Percentiles rank a stretch among this genome's conserved stretches.
Conservation (phyloP, 768 basidiomycete species). For the Boletus speciosus region DNA sequence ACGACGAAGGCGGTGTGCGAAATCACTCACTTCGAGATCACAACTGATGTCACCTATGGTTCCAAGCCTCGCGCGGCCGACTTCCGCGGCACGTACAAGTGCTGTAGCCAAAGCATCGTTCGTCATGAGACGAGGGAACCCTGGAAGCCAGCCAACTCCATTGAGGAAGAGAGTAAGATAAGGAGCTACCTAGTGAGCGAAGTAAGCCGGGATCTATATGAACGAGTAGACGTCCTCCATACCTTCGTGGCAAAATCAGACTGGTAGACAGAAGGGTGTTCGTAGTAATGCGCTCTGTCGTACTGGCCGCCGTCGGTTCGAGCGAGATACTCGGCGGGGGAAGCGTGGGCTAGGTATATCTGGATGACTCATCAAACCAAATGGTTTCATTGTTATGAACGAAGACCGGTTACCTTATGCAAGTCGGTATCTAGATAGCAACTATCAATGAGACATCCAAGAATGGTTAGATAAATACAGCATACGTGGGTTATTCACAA, state of each 20-base stretch:
- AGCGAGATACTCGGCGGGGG: slow-evolving; percentile 66
- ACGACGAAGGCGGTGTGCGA: background rate
- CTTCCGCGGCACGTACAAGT: slow-evolving; percentile 43
- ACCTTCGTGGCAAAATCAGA: slow-evolving; percentile 72
- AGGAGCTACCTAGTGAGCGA: slow-evolving; percentile 63
- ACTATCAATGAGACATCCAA: slow-evolving; percentile 1
- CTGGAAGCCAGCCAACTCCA: slow-evolving; percentile 79
- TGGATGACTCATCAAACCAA: slow-evolving; percentile 23
- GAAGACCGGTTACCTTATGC: slow-evolving; percentile 43
- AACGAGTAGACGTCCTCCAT: background rate
- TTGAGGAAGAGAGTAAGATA: slow-evolving; percentile 84
- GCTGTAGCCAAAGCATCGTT: slow-evolving; percentile 56
- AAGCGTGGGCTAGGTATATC: slow-evolving; percentile 76
- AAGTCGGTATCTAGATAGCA: slow-evolving; percentile 46
- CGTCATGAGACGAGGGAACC: slow-evolving; percentile 77
- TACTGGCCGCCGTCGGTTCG: slow-evolving; percentile 56
- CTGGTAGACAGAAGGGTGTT: slow-evolving; percentile 58
- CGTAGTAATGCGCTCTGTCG: slow-evolving; percentile 67
- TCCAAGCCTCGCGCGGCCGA: slow-evolving; percentile 57
- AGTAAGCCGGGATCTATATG: background rate
- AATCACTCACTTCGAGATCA: slow-evolving; percentile 61
- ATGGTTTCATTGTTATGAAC: background rate
- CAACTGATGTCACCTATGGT: slow-evolving; percentile 88
- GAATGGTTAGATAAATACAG: background rate
- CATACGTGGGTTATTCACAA: slow-evolving; percentile 55